Conservation (phyloP, 139 green algal species). For the Chlamydomonas applanata region DNA sequence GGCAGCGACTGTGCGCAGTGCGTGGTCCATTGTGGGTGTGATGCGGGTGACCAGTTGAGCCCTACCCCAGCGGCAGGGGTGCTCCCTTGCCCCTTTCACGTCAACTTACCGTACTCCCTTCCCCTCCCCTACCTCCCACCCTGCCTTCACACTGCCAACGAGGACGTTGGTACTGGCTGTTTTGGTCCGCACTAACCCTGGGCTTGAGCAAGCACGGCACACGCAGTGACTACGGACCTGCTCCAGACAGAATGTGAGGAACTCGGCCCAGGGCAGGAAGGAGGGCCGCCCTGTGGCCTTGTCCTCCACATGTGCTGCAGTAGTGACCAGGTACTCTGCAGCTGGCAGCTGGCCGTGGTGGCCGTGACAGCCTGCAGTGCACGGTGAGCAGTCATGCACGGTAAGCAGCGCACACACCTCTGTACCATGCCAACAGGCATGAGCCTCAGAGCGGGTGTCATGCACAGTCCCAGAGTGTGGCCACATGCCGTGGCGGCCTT, state of each 20-base stretch:
- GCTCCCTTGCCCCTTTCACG: no score
- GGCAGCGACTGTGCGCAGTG: constrained; percentile 33
- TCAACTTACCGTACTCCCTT: background rate
- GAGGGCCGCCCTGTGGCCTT: constrained; percentile 8
- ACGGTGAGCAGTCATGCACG: no score
- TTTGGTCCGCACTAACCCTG: no score
- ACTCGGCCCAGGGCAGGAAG: constrained; percentile 35
- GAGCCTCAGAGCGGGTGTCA: no score
- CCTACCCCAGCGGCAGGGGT: no score
- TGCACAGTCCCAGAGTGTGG: no score
- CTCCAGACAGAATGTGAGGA: constrained; percentile 43
- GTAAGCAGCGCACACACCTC: no score
- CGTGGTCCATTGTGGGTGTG: background rate
- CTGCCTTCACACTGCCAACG: no score
- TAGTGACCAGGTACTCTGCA: constrained; percentile 60
- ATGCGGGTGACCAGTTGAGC: no score
- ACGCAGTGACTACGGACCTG: background rate
- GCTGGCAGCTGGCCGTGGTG: constrained; percentile 58
- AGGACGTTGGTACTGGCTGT: background rate
- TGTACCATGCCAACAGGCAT: no score
- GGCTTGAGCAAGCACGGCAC: background rate
- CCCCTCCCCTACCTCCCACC: no score
- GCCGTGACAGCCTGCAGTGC: constrained; percentile 42
- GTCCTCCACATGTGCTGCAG: constrained; percentile 37
- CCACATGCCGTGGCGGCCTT: no score